phyloP scores from a whole-genome alignment of 2,329 filamentous ascomycete genomes.

The Phialophora verrucosa region DNA sequence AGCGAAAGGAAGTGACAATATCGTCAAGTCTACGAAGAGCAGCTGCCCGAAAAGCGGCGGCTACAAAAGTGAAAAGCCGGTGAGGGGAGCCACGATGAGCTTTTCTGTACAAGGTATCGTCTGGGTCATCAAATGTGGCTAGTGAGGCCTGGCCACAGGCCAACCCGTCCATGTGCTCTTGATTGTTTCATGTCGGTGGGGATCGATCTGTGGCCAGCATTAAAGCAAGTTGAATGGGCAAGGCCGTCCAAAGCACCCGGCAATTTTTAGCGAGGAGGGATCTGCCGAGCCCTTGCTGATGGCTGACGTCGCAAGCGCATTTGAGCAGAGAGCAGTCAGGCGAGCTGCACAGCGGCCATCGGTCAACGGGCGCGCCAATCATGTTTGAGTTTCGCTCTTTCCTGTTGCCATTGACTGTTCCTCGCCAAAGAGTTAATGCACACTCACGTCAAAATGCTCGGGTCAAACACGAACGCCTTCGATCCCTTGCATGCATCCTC shows the following conservation, averaged over 20 bases:
- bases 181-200: constrained; percentile 17
- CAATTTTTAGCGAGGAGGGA: constrained; percentile 23
- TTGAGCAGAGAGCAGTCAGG: background rate
- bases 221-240: constrained; percentile 7
- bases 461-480: constrained; percentile 5
- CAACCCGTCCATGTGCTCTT: constrained; percentile 5
- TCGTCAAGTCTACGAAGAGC: background rate
- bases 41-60: background rate
- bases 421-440: background rate
- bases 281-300: constrained; percentile 17
- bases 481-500: background rate
- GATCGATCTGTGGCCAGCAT: background rate
- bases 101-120: background rate
- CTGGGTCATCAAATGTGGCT: constrained; percentile 9
- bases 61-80: background rate
- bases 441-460: background rate
- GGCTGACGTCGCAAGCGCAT: constrained; percentile 11
- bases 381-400: background rate
- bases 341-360: background rate
- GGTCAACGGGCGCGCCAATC: background rate
- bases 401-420: background rate
- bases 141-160: constrained; percentile 13
- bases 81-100: background rate
- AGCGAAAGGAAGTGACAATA: background rate
- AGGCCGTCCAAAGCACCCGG: constrained; percentile 1